Evolutionary conservation across 2,329 filamentous ascomycete genomes (phyloP).

Genomic region (Helminthosporium solani): DNA sequence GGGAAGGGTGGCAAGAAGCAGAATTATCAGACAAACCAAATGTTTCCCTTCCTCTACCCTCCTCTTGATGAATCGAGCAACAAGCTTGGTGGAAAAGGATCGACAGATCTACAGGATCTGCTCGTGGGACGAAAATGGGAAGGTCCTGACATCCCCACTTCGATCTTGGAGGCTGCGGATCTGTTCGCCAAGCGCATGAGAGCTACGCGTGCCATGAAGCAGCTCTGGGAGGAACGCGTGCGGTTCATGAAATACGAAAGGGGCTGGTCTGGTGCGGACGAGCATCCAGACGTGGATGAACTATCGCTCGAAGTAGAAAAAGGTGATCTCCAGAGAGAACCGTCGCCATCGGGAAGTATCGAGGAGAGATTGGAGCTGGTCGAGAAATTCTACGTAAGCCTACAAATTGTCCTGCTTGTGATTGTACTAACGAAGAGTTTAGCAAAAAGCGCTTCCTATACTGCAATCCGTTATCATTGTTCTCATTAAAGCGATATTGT

Average conservation of each 20-base stretch:
- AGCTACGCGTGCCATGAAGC: conserved; percentile 86
- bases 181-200: conserved; percentile 87
- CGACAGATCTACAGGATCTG: conserved; percentile 73
- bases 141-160: conserved; percentile 89
- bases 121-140: conserved; percentile 86
- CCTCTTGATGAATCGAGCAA: conserved; percentile 88
- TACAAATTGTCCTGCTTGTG: conserved; percentile 13
- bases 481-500: conserved; percentile 81
- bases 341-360: conserved; percentile 50
- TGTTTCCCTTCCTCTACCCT: conserved; percentile 97
- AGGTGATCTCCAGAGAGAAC: conserved; percentile 37
- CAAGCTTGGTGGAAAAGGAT: conserved; percentile 84
- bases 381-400: conserved; percentile 80
- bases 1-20: conserved; percentile 97
- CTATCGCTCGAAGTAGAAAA: conserved; percentile 40
- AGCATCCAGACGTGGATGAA: conserved; percentile 49
- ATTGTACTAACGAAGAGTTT: not conserved
- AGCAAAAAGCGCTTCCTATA: conserved; percentile 77
- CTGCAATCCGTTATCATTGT: conserved; percentile 93
- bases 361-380: conserved; percentile 69
- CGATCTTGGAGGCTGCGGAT: conserved; percentile 91
- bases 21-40: conserved; percentile 98
- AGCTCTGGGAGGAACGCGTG: conserved; percentile 93
- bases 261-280: conserved; percentile 69
- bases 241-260: conserved; percentile 88